phyloP scores from a whole-genome alignment of 2,329 filamentous ascomycete species.

The Fusarium neocosmosporiellum region DNA sequence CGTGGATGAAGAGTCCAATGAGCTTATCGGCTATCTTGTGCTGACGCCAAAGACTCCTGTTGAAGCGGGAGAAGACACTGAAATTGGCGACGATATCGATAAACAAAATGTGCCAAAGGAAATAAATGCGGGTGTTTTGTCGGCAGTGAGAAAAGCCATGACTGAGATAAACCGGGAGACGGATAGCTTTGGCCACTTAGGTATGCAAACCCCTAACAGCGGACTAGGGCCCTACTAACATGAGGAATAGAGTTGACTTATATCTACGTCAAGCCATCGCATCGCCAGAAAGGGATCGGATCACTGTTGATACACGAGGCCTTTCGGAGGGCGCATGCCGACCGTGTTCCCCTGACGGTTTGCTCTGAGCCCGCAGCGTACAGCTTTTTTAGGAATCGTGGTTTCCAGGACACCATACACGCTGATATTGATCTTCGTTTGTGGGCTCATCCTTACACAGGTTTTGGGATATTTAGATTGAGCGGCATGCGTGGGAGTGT shows the following conservation, averaged over 20 bases:
- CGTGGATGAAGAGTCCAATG: constrained; percentile 2
- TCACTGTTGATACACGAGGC: constrained; percentile 1
- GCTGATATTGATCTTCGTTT: constrained; percentile 14
- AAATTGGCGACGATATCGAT: neutral
- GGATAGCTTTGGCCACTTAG: neutral
- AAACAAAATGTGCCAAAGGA: neutral
- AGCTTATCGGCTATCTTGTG: constrained; percentile 14
- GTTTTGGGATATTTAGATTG: constrained; percentile 17
- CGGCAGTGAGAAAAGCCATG: neutral
- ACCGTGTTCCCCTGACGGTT: neutral
- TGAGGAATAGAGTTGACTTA: constrained; percentile 8
- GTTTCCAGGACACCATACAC: constrained; percentile 2
- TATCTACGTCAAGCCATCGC: constrained; percentile 11
- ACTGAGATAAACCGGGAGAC: neutral
- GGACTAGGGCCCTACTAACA: neutral
- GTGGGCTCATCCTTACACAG: constrained; percentile 7
- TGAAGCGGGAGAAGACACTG: neutral
- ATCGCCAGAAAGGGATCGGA: constrained; percentile 1
- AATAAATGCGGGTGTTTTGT: neutral
- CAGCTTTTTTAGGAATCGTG: constrained; percentile 8
- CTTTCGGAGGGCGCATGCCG: neutral
- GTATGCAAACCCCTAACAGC: neutral
- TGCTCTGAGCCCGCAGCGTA: constrained; percentile 14
- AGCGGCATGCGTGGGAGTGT: neutral
- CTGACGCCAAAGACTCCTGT: neutral